Conservation (phyloP, 768 basidiomycete genomes). For the Sutorius australiensis region DNA sequence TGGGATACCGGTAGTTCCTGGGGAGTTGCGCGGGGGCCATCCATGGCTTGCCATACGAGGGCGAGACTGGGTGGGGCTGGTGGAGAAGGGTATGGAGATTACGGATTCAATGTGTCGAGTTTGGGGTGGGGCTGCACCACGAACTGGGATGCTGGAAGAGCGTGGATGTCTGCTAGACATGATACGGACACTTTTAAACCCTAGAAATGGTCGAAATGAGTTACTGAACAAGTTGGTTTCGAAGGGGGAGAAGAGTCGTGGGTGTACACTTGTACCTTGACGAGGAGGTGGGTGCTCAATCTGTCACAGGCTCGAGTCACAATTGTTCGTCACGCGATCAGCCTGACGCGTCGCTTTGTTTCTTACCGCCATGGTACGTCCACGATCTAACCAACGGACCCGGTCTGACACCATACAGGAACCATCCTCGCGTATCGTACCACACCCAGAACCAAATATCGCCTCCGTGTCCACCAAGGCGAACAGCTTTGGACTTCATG, state of each 20-base stretch:
- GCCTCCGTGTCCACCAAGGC: slow-evolving; percentile 67
- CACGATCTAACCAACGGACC: neutral
- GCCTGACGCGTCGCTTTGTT: slow-evolving; percentile 15
- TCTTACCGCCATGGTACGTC: slow-evolving; percentile 20
- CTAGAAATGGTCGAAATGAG: neutral
- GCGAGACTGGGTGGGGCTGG: slow-evolving; percentile 36
- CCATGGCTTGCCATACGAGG: slow-evolving; percentile 37
- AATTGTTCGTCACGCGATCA: slow-evolving; percentile 19
- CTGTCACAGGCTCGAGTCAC: slow-evolving; percentile 29
- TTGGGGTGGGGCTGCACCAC: slow-evolving; percentile 43
- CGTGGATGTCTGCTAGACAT: slow-evolving; percentile 55
- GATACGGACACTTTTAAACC: neutral
- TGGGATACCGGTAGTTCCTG: slow-evolving; percentile 36
- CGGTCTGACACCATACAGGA: slow-evolving; percentile 29
- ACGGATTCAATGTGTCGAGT: slow-evolving; percentile 61
- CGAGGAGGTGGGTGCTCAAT: slow-evolving; percentile 12
- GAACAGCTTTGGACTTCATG: slow-evolving; percentile 80
- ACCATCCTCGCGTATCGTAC: slow-evolving; percentile 61
- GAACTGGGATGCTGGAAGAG: slow-evolving; percentile 65
- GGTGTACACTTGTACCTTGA: neutral
- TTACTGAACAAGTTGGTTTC: neutral
- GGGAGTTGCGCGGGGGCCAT: slow-evolving; percentile 24
- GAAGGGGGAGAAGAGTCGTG: neutral
- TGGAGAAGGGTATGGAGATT: slow-evolving; percentile 56
- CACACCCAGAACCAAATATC: slow-evolving; percentile 48